Evolutionary conservation across 2,329 filamentous ascomycete genomes (phyloP), one percentile per base, ranked within the genome.

Genomic region (Geosmithia putterillii): DNA sequence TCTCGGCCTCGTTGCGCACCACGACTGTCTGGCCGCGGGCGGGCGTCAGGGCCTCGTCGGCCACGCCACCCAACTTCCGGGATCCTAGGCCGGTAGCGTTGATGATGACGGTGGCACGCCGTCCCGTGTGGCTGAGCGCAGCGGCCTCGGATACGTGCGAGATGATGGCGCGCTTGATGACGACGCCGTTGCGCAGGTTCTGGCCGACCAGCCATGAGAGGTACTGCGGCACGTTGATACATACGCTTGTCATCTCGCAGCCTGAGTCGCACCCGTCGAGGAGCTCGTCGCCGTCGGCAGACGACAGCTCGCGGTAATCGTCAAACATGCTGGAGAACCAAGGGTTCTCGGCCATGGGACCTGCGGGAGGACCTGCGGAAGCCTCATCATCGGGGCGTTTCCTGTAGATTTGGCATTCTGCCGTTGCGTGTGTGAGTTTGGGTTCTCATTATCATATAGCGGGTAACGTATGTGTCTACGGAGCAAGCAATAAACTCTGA

Each of bases 141-240:
- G 63, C n/a, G 20, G 39, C 39, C 70, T 63, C 28, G 3, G 6
- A 14, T 46, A 96, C 74, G 58, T 95, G 84, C 17, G 65, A 62
- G 38, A 89, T 61, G 1, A 72, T 59, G 3, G 65, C 76, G 18
- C 86, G 75, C 52, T 75, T 73, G 54, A 90, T 66, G 1, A 76
- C 66, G 6, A 84, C 83, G 20, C 86, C 85, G 45, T 79, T 76
- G 52, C 76, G 78, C 20, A 83, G 70, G 57, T 86, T 94, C 63
- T 92, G 81, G 1, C 85, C 83, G 0, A 85, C 68, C 0, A 96
- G 78, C 78, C 85, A 95, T 3, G 86, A 79, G 2, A 95, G 76
- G 62, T 95, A 96, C 45, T 95, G 64, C 36, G 84, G 78, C 0
- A 86, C 85, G 64, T 96, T 95, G 59, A 95, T 90, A 64, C 89